Evolutionary conservation across 1,284 basidiomycete species (phyloP), one percentile per base, ranked within the genome.

Genomic region (Cryptococcus sp.): DNA sequence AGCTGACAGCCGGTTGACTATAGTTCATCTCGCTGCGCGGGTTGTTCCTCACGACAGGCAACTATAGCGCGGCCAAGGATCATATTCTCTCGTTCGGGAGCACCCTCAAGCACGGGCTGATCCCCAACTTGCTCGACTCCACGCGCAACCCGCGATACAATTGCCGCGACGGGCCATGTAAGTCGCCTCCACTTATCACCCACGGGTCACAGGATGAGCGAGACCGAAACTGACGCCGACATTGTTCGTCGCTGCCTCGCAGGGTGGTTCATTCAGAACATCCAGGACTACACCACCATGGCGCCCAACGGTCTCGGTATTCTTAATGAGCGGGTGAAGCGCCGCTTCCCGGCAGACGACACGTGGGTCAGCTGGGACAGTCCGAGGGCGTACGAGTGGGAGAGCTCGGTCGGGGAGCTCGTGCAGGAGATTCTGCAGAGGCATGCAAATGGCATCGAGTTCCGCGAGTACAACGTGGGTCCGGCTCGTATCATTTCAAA

Each of bases 231-330:
- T n/a, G n/a, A n/a, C n/a, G 13, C 15, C 15, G 15, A 16, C 21
- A 46, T n/a, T 35, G 12, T 11, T 21, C 16, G 9, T 42, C 20
- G n/a, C 18, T 3, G n/a, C n/a, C n/a, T 89, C 88, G 6, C 90
- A 28, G 96, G 93, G 95, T 98, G 93, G 90, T 96, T 98, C 88
- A 77, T 97, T 56, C 95, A 98, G 75, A 96, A 91, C 70, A 95
- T 98, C 56, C 95, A 98, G 72, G 93, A 98, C 77, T 98, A 97
- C 75, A 86, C 85, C 40, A 80, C 80, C 56, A 87, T 84, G 77
- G 90, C 89, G 1, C 91, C 94, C 0, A 87, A 91, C 61, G 95
- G 96, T 2, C 73, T 89, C 37, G 79, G 85, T 0, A 83, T 98
- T 55, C 83, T 98, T 42, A 81, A 84, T 1, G 92, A 95, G 69